Evolutionary conservation across 495 filamentous ascomycete species (phyloP).

Genomic region (Aspergillus sclerotioniger): DNA sequence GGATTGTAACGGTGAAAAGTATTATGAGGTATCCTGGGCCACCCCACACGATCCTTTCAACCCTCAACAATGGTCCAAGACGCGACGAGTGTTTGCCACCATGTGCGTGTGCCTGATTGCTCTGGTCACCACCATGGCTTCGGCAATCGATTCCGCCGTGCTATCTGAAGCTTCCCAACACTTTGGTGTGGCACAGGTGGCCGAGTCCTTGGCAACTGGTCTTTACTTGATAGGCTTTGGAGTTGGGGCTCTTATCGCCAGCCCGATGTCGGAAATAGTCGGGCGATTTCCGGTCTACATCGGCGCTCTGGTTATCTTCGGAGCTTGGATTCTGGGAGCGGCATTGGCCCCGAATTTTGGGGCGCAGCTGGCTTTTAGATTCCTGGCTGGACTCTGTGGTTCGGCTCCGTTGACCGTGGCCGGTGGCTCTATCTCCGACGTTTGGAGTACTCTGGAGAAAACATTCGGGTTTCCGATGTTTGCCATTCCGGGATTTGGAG

Average conservation of each 20-base stretch:
- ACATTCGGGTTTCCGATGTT: neutral
- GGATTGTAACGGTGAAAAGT: constrained; percentile 2
- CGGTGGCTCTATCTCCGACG: neutral
- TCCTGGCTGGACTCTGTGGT: neutral
- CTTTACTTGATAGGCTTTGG: constrained; percentile 2
- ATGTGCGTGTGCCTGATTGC: constrained; percentile 7
- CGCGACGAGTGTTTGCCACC: neutral
- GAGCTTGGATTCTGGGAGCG: neutral
- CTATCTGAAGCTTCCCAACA: neutral
- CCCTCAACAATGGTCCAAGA: constrained; percentile 3
- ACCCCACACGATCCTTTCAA: neutral
- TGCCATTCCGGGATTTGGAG: neutral
- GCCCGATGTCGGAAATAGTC: neutral
- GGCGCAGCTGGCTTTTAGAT: neutral
- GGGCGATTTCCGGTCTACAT: neutral
- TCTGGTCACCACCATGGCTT: constrained; percentile 7
- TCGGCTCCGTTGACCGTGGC: neutral
- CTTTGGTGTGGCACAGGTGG: constrained; percentile 4
- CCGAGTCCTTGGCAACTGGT: constrained; percentile 2
- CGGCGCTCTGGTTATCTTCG: neutral
- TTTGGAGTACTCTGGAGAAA: neutral
- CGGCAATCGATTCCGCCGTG: constrained; percentile 5
- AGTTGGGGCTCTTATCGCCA: neutral
- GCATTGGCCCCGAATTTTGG: neutral
- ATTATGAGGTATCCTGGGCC: constrained; percentile 5